Base-by-base conservation (phyloP, 352 stramenopile species). In the Globisporangium yorkense region DNA sequence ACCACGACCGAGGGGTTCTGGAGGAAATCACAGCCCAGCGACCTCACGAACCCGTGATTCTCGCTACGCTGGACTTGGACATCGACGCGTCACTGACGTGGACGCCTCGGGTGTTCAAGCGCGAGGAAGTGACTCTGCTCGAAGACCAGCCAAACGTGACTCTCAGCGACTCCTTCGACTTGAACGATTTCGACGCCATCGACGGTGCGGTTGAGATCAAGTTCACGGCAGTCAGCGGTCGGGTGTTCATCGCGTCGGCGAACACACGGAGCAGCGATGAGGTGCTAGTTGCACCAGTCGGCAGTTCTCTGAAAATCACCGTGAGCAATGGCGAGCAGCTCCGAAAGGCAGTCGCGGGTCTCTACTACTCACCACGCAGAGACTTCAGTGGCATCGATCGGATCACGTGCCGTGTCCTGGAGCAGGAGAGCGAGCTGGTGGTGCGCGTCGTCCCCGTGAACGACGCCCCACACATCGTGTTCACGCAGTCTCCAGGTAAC, bases 391-490 rank as follows among this genome's bases (percentile, higher is more conserved):
- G 57, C 21, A 33, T 62, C 10, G 62, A 68, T 31, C 20, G 45
- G 15, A 49, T 66, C 21, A 3, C 46, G 39, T 54, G 27, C 18
- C 33, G 29, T 13, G 27, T 61, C 20, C 33, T 54, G 16, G 41
- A 20, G 1, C 46, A 56, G 2, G 20, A 46, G 37, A 61, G 45
- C 16, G 33, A 40, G 18, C 51, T 66, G 13, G 20, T 27, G 41
- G 52, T 66, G 27, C 63, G 31, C 44, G 43, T 77, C 8, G 5
- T 39, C 1, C 50, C 66, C 5, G 59, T 62, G 33, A 77, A 77
- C 29, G 69, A 74, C 29, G 44, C 54, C 1, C 66, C 68, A 16
- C 18, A 31, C 16, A 52, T 56, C 41, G 51, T 33, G 4, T 63
- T 48, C 35, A 40, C 13, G 5, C 18, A 49, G 20, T n/a, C 44